Conservation (phyloP, 192 early-diverging fungal genomes). For the Entophlyctis luteolus region DNA sequence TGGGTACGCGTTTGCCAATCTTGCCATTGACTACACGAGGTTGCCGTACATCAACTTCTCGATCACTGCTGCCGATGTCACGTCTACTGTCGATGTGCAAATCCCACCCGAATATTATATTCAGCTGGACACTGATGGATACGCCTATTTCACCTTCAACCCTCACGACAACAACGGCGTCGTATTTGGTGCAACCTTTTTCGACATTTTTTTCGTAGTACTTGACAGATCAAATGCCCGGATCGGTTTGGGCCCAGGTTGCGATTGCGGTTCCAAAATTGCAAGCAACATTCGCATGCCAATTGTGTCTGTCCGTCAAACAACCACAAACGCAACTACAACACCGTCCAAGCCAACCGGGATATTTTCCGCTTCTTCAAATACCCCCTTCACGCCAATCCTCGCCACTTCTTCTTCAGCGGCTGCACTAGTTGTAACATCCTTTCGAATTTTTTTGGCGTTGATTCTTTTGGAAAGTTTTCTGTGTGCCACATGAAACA, state of each 20-base stretch:
- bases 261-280: slow-evolving; percentile 16
- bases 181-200: slow-evolving; percentile 22
- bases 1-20: slow-evolving; percentile 6
- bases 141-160: slow-evolving; percentile 1
- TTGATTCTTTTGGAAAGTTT: too few species aligned
- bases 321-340: background rate
- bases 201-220: slow-evolving; percentile 23
- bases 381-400: too few species aligned
- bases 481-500: too few species aligned
- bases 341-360: too few species aligned
- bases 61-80: background rate
- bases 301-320: background rate
- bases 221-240: slow-evolving; percentile 10
- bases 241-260: slow-evolving; percentile 21
- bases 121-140: background rate
- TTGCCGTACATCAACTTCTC: slow-evolving; percentile 1
- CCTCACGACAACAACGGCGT: background rate
- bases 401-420: too few species aligned
- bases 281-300: background rate
- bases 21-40: background rate
- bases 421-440: too few species aligned
- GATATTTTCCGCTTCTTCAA: too few species aligned
- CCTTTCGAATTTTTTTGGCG: too few species aligned
- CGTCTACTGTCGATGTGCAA: background rate
- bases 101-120: slow-evolving; percentile 15